Base-by-base conservation (phyloP, 352 stramenopile genomes). In the Phytopythium helicoides region DNA sequence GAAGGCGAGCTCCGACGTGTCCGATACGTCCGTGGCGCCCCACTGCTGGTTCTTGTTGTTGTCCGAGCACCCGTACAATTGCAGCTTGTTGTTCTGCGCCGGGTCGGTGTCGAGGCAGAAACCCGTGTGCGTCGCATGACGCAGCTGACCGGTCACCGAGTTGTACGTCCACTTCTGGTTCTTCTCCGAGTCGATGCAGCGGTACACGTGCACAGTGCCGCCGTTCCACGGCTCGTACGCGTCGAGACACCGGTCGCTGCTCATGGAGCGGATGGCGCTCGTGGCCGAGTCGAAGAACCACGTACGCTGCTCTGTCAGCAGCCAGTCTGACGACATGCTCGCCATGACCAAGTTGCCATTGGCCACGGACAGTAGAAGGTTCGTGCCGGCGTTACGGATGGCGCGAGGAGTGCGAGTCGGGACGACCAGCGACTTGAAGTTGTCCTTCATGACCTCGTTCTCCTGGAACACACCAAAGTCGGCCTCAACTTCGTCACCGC, bases 111-210 rank as follows among this genome's bases (percentile, higher is more conserved):
- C 78, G 0, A 92, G 54, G 37, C 81, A 92, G 41, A 88, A 73
- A n/a, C 66, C 68, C 22, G 59, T 48, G 59, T 86, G 68, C 11
- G 46, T 70, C 2, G 44, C 56, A 39, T 89, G 72, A 31, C 62
- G 66, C 0, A 91, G 50, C 49, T 71, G 60, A 1, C 69, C 67
- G 1, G 81, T 84, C 1, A 54, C 23, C 22, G 66, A 58, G 18
- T 91, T 73, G 48, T 72, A 86, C 36, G 46, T 65, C 77, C 77
- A 91, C 52, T 85, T 83, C 56, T 91, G 81, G 64, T 90, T 87
- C 18, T 10, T 18, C 47, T 87, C 73, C 21, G 56, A 58, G 21
- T 80, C 65, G 14, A 83, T 58, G 51, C 80, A 90, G 19, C 56
- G 56, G 53, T 73, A 87, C 33, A 83, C 62, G 44, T 81, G 76